phyloP scores from a whole-genome alignment of 257 asterid genomes.

The Nemophila menziesii region DNA sequence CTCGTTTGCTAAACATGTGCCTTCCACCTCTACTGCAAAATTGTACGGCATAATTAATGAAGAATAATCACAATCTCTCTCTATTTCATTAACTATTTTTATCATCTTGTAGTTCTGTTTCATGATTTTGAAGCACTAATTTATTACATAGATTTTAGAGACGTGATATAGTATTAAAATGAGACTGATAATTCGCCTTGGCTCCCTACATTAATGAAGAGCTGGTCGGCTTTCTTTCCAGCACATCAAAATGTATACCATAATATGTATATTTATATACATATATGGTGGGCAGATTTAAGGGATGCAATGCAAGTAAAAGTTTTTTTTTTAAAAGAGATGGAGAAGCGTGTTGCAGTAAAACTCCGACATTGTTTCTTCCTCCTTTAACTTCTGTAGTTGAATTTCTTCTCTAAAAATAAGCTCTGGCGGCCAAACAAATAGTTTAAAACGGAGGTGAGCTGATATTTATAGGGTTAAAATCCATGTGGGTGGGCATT shows the following conservation, averaged over 20 bases:
- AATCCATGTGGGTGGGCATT: too few relatives aligned
- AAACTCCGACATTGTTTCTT: too few relatives aligned
- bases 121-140: slow-evolving; percentile 1
- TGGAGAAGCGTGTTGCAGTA: too few relatives aligned
- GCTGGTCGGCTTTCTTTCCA: slow-evolving; percentile 21
- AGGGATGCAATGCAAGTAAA: background rate
- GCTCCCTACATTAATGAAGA: slow-evolving; percentile 24
- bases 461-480: too few relatives aligned
- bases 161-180: slow-evolving; percentile 4
- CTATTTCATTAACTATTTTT: background rate
- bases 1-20: slow-evolving; percentile 53
- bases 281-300: background rate
- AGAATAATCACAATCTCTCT: background rate
- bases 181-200: slow-evolving; percentile 20
- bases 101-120: background rate
- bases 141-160: background rate
- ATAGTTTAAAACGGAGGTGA: too few relatives aligned
- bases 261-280: background rate
- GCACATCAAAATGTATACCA: slow-evolving; percentile 7
- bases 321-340: background rate
- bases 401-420: too few relatives aligned
- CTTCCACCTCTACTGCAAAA: slow-evolving; percentile 55
- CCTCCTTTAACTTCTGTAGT: too few relatives aligned
- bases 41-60: slow-evolving; percentile 26
- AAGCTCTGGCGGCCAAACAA: too few relatives aligned